Evolutionary conservation across 129 eudicot species (phyloP).

Genomic region (Escallonia herrerae): DNA sequence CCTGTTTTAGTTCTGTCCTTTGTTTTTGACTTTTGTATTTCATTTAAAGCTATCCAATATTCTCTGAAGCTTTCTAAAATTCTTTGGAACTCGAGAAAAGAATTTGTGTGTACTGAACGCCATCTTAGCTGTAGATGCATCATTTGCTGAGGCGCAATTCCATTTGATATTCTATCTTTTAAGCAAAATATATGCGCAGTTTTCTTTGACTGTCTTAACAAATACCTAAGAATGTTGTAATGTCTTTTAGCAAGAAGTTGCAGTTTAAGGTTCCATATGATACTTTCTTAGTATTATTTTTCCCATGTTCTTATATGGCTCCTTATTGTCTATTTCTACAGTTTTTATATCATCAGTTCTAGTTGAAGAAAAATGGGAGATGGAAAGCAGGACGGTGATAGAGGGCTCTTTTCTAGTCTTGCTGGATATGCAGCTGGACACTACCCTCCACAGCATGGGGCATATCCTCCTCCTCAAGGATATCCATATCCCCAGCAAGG

Average conservation of each 20-base stretch:
- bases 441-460: slow-evolving; percentile 36
- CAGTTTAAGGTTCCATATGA: neutral
- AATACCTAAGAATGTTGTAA: neutral
- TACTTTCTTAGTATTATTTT: neutral
- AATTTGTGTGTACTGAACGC: neutral
- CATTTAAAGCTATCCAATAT: no score
- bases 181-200: no score
- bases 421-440: slow-evolving; percentile 57
- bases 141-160: neutral
- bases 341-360: slow-evolving; percentile 15
- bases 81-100: neutral
- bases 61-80: neutral
- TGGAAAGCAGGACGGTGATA: slow-evolving; percentile 41
- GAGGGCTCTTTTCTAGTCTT: slow-evolving; percentile 53
- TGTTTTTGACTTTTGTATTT: no score
- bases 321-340: slow-evolving; percentile 9
- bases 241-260: neutral
- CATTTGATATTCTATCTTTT: no score
- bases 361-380: slow-evolving; percentile 52
- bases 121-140: neutral
- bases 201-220: neutral
- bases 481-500: slow-evolving; percentile 21
- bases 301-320: neutral
- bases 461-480: slow-evolving; percentile 35
- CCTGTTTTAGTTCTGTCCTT: no score